Evolutionary conservation across 2,329 filamentous ascomycete genomes (phyloP), one percentile per base, ranked within the genome.

Genomic region (Trichothecium sympodiale): DNA sequence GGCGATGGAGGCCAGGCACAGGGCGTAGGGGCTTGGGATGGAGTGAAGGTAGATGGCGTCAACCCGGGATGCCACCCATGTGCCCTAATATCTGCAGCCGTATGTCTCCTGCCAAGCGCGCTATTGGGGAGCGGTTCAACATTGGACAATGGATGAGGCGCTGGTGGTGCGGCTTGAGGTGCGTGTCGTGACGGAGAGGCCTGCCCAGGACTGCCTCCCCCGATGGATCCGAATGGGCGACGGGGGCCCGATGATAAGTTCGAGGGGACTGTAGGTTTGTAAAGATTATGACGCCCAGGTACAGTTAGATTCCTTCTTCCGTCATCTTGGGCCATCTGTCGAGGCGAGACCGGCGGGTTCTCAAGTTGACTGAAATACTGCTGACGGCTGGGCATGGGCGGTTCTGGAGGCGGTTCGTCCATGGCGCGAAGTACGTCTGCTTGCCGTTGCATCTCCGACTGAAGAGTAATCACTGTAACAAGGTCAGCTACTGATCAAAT

Each of bases 71-170:
- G 80, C 77, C 83, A 89, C 27, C 82, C 85, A 53, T 87, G 82
- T 48, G 88, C 81, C 36, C 91, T 80, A 47, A 98, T 96, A 54
- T 98, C 91, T 39, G 91, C 91, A 28, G 88, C 89, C 2, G 91
- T 98, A 59, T 98, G 91, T 41, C 89, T 77, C 43, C 89, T 79
- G 31, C 78, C 74, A 32, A 94, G 67, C 20, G 20, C 20, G 48
- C 77, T 87, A 38, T 76, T 72, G 26, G 79, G 76, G 25, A 76
- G 72, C 17, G 72, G 68, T 46, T 78, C 69, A 23, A 75, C 67
- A 38, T 74, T 65, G 14, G 80, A 72, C 15, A 80, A 65, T 25
- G 78, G 78, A 51, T 84, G 83, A 23, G 77, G 74, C 43, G 59
- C 68, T 43, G 67, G 69, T 34, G 79, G 78, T n/a, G 77, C 74